These are phyloP conservation scores for Rhododendron griersonianum DNA, from an alignment of 148 eudicot species.

Conservation along the genomic window DNA sequence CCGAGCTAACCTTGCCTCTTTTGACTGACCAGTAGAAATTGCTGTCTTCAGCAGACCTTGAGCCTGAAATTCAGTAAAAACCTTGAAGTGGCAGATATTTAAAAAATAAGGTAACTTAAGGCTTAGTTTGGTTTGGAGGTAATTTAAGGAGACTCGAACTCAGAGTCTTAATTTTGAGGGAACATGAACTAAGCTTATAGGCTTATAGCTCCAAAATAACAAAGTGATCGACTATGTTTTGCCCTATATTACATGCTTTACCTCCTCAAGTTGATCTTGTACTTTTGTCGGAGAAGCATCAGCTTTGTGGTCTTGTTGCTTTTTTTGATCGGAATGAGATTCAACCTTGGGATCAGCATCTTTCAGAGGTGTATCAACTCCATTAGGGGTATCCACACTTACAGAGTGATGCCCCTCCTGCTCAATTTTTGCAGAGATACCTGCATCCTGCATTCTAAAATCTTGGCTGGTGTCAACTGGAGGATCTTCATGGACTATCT, in stretches of 20 bases:
- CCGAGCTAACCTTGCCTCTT: conserved; percentile 99
- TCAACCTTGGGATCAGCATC: conserved; percentile 35
- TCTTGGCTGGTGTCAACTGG: conserved; percentile 38
- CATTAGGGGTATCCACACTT: conserved; percentile 27
- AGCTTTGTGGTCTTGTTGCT: conserved; percentile 31
- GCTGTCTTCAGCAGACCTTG: conserved; percentile 89
- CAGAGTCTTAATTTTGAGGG: neutral
- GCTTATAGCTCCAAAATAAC: neutral
- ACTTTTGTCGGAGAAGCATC: conserved; percentile 41
- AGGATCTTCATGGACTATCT: conserved; percentile 32
- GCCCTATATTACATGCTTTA: conserved; percentile 31
- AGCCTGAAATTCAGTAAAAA: conserved; percentile 63
- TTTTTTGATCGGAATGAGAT: conserved; percentile 29
- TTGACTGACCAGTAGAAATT: conserved; percentile 75
- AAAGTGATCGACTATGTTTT: conserved; percentile 6
- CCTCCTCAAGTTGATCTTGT: conserved; percentile 95
- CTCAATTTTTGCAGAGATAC: conserved; percentile 27
- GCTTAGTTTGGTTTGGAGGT: neutral
- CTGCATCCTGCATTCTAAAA: conserved; percentile 30
- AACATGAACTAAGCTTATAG: neutral
- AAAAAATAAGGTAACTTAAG: neutral
- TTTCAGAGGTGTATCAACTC: conserved; percentile 31
- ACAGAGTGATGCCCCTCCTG: conserved; percentile 35
- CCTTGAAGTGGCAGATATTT: conserved; percentile 7
- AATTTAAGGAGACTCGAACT: neutral